Evolutionary conservation across 805 yeast species (phyloP), one percentile per base, ranked within the genome.

Genomic region (Barnettozyma pratensis): DNA sequence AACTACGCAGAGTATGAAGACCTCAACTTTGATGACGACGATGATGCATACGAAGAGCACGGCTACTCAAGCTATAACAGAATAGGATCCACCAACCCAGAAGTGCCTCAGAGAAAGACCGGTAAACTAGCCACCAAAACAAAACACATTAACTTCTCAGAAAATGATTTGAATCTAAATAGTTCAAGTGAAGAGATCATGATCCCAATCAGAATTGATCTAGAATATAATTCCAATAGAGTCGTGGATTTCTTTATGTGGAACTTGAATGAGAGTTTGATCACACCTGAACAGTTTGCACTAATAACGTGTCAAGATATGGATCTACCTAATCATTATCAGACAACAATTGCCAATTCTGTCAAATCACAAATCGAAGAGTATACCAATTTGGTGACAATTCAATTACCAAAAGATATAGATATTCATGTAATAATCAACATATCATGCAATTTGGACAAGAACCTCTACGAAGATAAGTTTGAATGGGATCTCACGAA

Each of bases 261-360:
- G 98, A 91, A 94, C 64, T 62, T 85, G 47, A 80, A 87, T 60
- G 99, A 94, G 59, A 69, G 77, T n/a, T 72, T 82, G 2, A 65
- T 87, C 7, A 75, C 91, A 50, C 96, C 98, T 0, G 98, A 92
- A 61, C 92, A 87, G 56, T 94, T 94, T 68, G 92, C 97, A 0
- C 71, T 78, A 11, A 77, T 88, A 29, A 77, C 91, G 58, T 83
- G 95, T 59, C 78, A 80, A 47, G 99, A 94, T 57, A 72, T 94
- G 54, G 97, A 90, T 51, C 76, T 94, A 37, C 87, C 95, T 4
- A 75, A 70, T 29, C 71, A 76, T 7, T 74, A 81, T 47, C 88
- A 85, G 56, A 67, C 71, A 41, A 81, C 77, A 52, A 81, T 94
- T 36, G 75, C 85, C 0, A 77, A 76, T 25, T 79, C 91, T 10